Evolutionary conservation across 225 moss, liverwort and hornwort genomes (phyloP), one percentile per base, ranked within the genome.

Genomic region (Marchantia paleacea): DNA sequence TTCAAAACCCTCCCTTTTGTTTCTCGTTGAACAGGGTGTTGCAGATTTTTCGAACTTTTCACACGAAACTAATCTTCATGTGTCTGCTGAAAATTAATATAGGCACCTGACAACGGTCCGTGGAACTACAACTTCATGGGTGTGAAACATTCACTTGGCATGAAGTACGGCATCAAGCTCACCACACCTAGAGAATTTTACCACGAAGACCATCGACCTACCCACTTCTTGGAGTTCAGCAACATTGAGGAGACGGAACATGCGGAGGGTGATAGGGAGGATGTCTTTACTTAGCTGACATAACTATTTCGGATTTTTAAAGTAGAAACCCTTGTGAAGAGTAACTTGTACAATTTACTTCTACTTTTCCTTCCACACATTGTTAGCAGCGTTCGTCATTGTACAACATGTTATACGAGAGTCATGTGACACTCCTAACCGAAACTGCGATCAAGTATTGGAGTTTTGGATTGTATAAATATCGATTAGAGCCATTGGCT

Each of bases 121-220:
- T 99, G 99, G 99, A 99, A 99, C 83, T 99, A 92, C 89, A 99
- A 99, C 78, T 99, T 99, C 67, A 99, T 99, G 99, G 99, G 99
- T 58, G 99, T 99, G 48, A 99, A 95, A 69, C 99, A 99, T 79
- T 99, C 99, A 3, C 87, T 91, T 67, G 99, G 99, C 78, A 99
- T 99, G 99, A 99, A 99, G 78, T 99, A 91, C 6, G 92, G 91
- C 63, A 95, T 99, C 85, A 95, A 99, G 87, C 91, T 99, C 15
- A 89, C 99, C 14, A 95, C 96, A 18, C 99, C 99, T 24, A 88
- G 95, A 78, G 99, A 99, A 54, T 99, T 88, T 51, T 99, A 99
- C 48, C 99, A 99, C 72, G 99, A 99, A 88, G 99, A 99, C 79
- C 99, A 99, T 79, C 92, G 99, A 47, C 99, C 99, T 8, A 99